Evolutionary conservation across 495 filamentous ascomycete species (phyloP).

Genomic region (Trichoderma reesei): DNA sequence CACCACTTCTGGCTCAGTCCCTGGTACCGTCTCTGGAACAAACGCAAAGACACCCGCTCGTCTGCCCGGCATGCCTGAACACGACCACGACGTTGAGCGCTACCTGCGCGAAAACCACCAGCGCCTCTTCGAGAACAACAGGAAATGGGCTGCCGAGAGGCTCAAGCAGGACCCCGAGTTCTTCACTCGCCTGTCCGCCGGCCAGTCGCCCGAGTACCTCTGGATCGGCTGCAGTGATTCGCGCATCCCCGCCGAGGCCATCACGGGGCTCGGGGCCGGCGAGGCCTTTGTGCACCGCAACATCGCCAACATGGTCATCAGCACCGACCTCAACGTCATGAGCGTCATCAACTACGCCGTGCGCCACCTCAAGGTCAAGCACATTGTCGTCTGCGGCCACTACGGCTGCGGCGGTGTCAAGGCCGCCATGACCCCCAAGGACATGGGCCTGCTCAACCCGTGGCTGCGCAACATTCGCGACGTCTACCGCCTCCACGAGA

Average conservation of each 20-base stretch:
- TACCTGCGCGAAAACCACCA: slow-evolving; percentile 41
- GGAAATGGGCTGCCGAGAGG: slow-evolving; percentile 43
- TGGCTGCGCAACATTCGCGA: slow-evolving; percentile 55
- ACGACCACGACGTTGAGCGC: slow-evolving; percentile 29
- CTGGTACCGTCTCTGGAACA: background rate
- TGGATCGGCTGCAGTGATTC: slow-evolving; percentile 60
- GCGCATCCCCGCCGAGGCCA: slow-evolving; percentile 50
- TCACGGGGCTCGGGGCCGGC: slow-evolving; percentile 49
- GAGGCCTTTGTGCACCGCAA: slow-evolving; percentile 93
- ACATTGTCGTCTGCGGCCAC: slow-evolving; percentile 56
- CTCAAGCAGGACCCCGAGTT: slow-evolving; percentile 42
- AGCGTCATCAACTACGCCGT: slow-evolving; percentile 55
- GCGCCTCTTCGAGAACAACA: slow-evolving; percentile 46
- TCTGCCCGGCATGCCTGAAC: slow-evolving; percentile 17
- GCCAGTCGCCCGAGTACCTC: slow-evolving; percentile 49
- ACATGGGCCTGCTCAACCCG: slow-evolving; percentile 48
- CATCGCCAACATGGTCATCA: slow-evolving; percentile 53
- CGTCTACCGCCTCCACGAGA: slow-evolving; percentile 47
- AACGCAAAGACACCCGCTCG: background rate
- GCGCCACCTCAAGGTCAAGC: slow-evolving; percentile 48
- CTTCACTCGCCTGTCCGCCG: slow-evolving; percentile 42
- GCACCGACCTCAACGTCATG: slow-evolving; percentile 50
- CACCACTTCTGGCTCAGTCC: too few relatives aligned
- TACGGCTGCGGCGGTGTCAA: slow-evolving; percentile 56
- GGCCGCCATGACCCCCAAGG: slow-evolving; percentile 48